Evolutionary conservation across 495 filamentous ascomycete species (phyloP).

Genomic region (Penicillium taxi): DNA sequence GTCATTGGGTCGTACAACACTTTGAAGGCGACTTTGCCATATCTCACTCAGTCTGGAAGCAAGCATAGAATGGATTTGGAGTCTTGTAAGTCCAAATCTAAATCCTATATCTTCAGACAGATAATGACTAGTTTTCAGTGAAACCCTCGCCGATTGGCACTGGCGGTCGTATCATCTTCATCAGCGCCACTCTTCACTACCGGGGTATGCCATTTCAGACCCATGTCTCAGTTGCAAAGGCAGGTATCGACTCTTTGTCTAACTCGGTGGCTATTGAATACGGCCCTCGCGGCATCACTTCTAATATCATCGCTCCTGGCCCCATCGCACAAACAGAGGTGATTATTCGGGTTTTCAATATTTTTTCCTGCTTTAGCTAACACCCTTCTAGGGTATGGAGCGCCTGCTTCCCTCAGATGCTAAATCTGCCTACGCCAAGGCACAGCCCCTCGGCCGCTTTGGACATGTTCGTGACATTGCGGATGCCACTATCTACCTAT

Average conservation of each 20-base stretch:
- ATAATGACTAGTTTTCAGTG: slow-evolving; percentile 21
- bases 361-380: background rate
- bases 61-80: slow-evolving; percentile 48
- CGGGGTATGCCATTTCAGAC: slow-evolving; percentile 72
- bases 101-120: background rate
- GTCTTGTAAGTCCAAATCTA: slow-evolving; percentile 26
- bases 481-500: slow-evolving; percentile 83
- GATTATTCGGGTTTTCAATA: background rate
- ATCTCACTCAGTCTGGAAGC: slow-evolving; percentile 64
- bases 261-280: slow-evolving; percentile 72
- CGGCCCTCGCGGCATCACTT: slow-evolving; percentile 80
- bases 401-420: slow-evolving; percentile 34
- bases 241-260: slow-evolving; percentile 77
- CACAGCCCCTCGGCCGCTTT: slow-evolving; percentile 61
- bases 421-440: slow-evolving; percentile 22
- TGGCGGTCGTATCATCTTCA: slow-evolving; percentile 79
- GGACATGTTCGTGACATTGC: slow-evolving; percentile 85
- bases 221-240: slow-evolving; percentile 85
- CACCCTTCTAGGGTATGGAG: slow-evolving; percentile 29
- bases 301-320: slow-evolving; percentile 79
- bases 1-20: slow-evolving; percentile 90
- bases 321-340: slow-evolving; percentile 62
- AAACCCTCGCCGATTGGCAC: slow-evolving; percentile 43
- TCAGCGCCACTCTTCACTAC: slow-evolving; percentile 87
- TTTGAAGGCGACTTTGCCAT: slow-evolving; percentile 77